Base-by-base conservation (phyloP, 2,329 filamentous ascomycete species). In the Dactylellina parvicollis region DNA sequence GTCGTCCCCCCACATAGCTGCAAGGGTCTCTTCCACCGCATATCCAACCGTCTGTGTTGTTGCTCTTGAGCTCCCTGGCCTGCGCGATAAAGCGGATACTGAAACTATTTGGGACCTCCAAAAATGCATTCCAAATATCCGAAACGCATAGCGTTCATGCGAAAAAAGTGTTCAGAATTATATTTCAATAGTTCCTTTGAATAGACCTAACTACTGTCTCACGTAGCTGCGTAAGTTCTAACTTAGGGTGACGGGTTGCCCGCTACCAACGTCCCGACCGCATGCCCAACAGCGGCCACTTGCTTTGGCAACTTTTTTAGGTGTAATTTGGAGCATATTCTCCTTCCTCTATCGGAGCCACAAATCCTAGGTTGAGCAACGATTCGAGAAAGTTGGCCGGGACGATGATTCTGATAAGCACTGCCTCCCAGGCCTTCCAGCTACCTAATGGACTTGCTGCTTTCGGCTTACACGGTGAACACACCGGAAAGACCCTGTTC, bases 81-180 rank as follows among this genome's bases (percentile, higher is more conserved):
- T 34, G 34, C 52, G 52, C 32, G 10, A 22, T 1, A 56, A 56
- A 40, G 52, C 52, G 52, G 52, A 56, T 56, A 24, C 36, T 40
- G 52, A 56, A 56, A 56, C 52, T n/a, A 8, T 42, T n/a, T 42
- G 14, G 32, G 18, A 42, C 52, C 34, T 16, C 34, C 18, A n/a
- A 24, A 30, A 26, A 8, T 42, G 20, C 10, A 56, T 56, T 26
- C 14, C 34, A 56, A 56, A 56, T 56, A 42, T 28, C 36, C 32
- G 32, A 56, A 40, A 18, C 34, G 22, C 36, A 26, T 30, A 56
- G 52, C 26, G 4, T 42, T 56, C 36, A 56, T 56, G 52, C 52
- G 22, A 42, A 3, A 42, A 36, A 16, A 44, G 16, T 12, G 28
- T 12, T 24, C 18, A 54, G 38, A 54, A 38, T 38, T 34, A 54